Percentiles rank a stretch among this genome's conserved stretches.
Conservation (phyloP, 306 rosid species). For the Corylus americana region DNA sequence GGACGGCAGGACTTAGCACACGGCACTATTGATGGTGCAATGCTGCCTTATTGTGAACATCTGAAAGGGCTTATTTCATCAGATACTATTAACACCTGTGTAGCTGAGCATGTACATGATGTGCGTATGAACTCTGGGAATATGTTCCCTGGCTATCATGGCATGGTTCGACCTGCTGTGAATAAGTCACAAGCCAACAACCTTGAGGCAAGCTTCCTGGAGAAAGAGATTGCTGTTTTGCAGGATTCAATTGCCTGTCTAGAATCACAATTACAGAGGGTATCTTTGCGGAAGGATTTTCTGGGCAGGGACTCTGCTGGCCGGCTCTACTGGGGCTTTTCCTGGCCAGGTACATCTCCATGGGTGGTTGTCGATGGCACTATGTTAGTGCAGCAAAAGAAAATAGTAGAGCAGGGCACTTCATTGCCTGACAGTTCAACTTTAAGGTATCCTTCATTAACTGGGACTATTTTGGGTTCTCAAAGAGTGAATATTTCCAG, state of each 20-base stretch:
- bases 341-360: constrained; percentile 46
- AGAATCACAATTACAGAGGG: constrained; percentile 64
- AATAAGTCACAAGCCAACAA: constrained; percentile 61
- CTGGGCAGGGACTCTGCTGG: constrained; percentile 78
- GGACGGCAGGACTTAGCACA: background rate
- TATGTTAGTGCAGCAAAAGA: constrained; percentile 37
- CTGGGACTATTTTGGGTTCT: constrained; percentile 27
- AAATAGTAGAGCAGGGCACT: constrained; percentile 23
- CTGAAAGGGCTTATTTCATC: background rate
- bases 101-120: background rate
- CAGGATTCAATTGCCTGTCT: constrained; percentile 60
- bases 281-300: constrained; percentile 76
- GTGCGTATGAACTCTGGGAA: background rate
- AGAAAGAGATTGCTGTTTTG: constrained; percentile 51
- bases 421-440: background rate
- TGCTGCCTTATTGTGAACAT: background rate
- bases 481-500: constrained; percentile 40
- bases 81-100: background rate
- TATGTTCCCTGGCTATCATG: constrained; percentile 1
- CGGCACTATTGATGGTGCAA: background rate
- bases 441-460: constrained; percentile 7
- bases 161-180: constrained; percentile 15
- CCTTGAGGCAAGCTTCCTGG: constrained; percentile 63
- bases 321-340: constrained; percentile 75
- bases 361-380: constrained; percentile 67